Conservation (phyloP, 106 monocot genomes). For the Dendrobium catenatum region DNA sequence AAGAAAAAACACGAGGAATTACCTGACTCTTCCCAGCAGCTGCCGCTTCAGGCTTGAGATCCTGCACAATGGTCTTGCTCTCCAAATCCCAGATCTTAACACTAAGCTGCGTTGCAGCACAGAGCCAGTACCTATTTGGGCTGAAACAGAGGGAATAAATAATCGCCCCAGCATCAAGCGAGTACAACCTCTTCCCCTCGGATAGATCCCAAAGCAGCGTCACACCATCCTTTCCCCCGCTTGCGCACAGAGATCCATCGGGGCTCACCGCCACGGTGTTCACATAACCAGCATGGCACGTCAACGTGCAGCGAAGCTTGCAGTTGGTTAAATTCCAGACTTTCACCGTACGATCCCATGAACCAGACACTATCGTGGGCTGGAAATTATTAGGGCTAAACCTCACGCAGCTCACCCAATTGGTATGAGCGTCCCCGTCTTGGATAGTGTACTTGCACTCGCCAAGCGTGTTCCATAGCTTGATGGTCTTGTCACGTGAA, state of each 20-base stretch:
- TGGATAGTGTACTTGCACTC: constrained; percentile 32
- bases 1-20: background rate
- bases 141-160: constrained; percentile 28
- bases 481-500: constrained; percentile 20
- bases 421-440: constrained; percentile 23
- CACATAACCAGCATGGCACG: constrained; percentile 24
- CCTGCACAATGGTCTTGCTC: constrained; percentile 32
- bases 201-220: constrained; percentile 28
- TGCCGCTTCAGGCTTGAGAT: constrained; percentile 20
- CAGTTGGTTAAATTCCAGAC: constrained; percentile 32
- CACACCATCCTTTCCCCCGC: constrained; percentile 28
- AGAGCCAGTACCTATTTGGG: constrained; percentile 26
- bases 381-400: constrained; percentile 21
- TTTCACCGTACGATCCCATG: constrained; percentile 27
- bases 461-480: constrained; percentile 27
- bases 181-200: constrained; percentile 28
- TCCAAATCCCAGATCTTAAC: constrained; percentile 33
- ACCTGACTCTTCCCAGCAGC: constrained; percentile 3
- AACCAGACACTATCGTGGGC: constrained; percentile 21
- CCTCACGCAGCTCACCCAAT: constrained; percentile 25
- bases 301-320: constrained; percentile 19
- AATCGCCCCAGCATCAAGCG: constrained; percentile 28
- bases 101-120: constrained; percentile 25
- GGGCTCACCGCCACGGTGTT: constrained; percentile 27
- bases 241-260: constrained; percentile 28